Evolutionary conservation across 1,284 basidiomycete species (phyloP).

Genomic region (Wallemia mellicola): DNA sequence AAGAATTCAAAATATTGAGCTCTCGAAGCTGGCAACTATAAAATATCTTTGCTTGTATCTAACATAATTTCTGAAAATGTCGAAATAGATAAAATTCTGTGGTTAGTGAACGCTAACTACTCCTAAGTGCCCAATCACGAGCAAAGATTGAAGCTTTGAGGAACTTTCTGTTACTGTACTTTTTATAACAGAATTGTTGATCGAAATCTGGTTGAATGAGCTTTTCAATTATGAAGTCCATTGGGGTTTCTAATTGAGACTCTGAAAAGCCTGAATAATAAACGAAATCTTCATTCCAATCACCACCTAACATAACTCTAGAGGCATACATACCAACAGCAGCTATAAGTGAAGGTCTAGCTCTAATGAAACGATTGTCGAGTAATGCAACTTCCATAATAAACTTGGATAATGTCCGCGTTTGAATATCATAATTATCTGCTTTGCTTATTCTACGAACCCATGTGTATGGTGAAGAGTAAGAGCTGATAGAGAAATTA

Average conservation of each 20-base stretch:
- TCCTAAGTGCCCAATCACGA: slow-evolving; percentile 18
- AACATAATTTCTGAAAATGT: not conserved
- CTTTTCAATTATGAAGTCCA: slow-evolving; percentile 55
- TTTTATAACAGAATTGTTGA: slow-evolving; percentile 68
- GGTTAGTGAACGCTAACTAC: too few relatives aligned
- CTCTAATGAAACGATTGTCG: slow-evolving; percentile 73
- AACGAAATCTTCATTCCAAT: slow-evolving; percentile 76
- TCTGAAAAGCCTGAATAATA: slow-evolving; percentile 83
- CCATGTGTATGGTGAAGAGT: slow-evolving; percentile 98
- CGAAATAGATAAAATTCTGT: not conserved
- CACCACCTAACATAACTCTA: slow-evolving; percentile 61
- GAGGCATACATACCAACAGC: slow-evolving; percentile 94
- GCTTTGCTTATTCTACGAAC: slow-evolving; percentile 95
- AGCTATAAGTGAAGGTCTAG: slow-evolving; percentile 80
- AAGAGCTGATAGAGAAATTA: slow-evolving; percentile 81
- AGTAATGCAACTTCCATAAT: slow-evolving; percentile 84
- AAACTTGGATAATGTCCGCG: slow-evolving; percentile 87
- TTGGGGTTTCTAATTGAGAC: slow-evolving; percentile 55
- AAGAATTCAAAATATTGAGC: not conserved
- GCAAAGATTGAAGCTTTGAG: slow-evolving; percentile 37
- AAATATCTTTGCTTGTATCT: not conserved
- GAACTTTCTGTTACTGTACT: slow-evolving; percentile 93
- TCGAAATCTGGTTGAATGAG: slow-evolving; percentile 51
- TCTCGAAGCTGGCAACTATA: not conserved
- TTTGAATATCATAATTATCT: slow-evolving; percentile 96